Conservation (phyloP, 805 yeast species). For the Debaryomyces hansenii region DNA sequence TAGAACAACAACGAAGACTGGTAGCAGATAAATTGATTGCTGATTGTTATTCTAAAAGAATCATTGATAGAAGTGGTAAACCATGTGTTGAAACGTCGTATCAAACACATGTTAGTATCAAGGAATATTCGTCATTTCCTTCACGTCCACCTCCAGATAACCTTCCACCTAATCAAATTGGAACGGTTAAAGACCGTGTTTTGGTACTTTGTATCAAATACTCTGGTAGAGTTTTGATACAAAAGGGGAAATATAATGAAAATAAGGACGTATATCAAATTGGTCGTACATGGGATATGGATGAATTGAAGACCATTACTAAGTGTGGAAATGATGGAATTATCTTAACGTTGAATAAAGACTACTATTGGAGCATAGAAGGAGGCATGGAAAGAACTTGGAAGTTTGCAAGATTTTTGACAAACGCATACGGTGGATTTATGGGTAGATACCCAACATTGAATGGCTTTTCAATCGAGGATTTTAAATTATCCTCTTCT, state of each 20-base stretch:
- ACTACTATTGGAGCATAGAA: conserved; percentile 69
- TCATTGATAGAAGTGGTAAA: conserved; percentile 21
- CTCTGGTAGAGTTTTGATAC: conserved; percentile 69
- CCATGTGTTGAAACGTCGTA: conserved; percentile 43
- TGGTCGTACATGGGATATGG: conserved; percentile 90
- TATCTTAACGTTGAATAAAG: conserved; percentile 63
- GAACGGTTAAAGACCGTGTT: conserved; percentile 55
- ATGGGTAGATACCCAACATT: conserved; percentile 39
- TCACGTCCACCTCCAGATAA: conserved; percentile 64
- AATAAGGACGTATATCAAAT: conserved; percentile 73
- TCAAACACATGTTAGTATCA: conserved; percentile 71
- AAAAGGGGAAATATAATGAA: conserved; percentile 80
- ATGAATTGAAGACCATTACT: conserved; percentile 60
- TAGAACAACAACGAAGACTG: conserved; percentile 11
- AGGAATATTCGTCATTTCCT: conserved; percentile 74
- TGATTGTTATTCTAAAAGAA: conserved; percentile 38
- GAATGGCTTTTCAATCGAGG: conserved; percentile 31
- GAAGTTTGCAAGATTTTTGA: conserved; percentile 35
- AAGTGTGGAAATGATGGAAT: conserved; percentile 58
- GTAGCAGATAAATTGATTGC: conserved; percentile 32
- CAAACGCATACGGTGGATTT: conserved; percentile 31
- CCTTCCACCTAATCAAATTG: conserved; percentile 39
- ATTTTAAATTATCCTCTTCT: conserved; percentile 31
- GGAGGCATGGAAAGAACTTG: conserved; percentile 38
- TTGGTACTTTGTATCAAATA: conserved; percentile 61